Percentiles rank a stretch among this genome's conserved stretches.
phyloP scores from a whole-genome alignment of 2,329 filamentous ascomycete genomes.

The Nemania serpens region DNA sequence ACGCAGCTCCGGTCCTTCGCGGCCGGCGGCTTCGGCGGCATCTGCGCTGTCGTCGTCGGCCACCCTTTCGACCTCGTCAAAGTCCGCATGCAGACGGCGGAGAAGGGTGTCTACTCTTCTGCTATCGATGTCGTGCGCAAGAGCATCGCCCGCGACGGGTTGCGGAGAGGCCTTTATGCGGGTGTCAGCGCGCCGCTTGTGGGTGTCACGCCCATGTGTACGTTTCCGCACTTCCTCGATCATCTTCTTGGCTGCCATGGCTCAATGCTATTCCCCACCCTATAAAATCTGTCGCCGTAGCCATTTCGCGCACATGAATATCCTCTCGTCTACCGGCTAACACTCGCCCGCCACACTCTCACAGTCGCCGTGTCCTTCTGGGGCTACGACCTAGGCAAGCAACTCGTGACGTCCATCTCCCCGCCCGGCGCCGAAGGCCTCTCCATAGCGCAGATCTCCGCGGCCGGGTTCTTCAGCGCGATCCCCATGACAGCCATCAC shows the following conservation, averaged over 20 bases:
- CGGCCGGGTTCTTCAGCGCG: slow-evolving; percentile 95
- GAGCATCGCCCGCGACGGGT: slow-evolving; percentile 84
- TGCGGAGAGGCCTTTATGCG: slow-evolving; percentile 85
- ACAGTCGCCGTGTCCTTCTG: slow-evolving; percentile 72
- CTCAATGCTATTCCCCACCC: neutral
- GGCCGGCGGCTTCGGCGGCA: slow-evolving; percentile 88
- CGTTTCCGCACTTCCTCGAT: slow-evolving; percentile 46
- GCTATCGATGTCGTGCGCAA: slow-evolving; percentile 91
- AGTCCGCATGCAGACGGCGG: slow-evolving; percentile 93
- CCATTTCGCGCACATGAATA: too few species aligned
- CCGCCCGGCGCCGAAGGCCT: slow-evolving; percentile 71
- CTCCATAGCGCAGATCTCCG: slow-evolving; percentile 83
- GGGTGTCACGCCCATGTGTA: slow-evolving; percentile 98
- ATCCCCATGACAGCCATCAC: slow-evolving; percentile 98
- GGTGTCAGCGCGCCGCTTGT: slow-evolving; percentile 93
- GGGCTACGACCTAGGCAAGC: slow-evolving; percentile 96
- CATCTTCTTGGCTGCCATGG: too few species aligned
- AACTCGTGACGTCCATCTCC: slow-evolving; percentile 73
- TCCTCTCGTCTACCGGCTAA: neutral
- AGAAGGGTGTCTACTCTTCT: slow-evolving; percentile 86
- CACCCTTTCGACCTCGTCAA: slow-evolving; percentile 99
- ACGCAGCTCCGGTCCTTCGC: slow-evolving; percentile 76
- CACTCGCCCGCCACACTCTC: neutral
- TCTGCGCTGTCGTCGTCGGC: slow-evolving; percentile 92
- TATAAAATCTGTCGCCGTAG: too few species aligned